phyloP scores from a whole-genome alignment of 768 basidiomycete species.

The Boletus rubescentipes region DNA sequence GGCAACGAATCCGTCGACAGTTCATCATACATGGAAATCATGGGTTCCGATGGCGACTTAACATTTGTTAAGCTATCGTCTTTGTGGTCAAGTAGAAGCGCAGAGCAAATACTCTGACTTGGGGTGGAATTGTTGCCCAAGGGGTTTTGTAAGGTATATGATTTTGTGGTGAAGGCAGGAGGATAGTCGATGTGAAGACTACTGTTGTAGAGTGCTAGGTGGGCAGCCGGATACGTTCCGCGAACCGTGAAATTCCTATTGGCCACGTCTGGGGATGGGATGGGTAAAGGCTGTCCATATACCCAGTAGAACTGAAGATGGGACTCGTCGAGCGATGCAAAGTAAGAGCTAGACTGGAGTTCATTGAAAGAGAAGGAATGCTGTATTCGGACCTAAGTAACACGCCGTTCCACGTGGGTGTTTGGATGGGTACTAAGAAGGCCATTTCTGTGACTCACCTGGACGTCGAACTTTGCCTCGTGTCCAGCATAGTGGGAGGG shows the following conservation, averaged over 20 bases:
- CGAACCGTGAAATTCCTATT: conserved; percentile 19
- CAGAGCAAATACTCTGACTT: not conserved
- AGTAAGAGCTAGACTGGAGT: conserved; percentile 34
- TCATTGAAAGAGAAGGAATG: conserved; percentile 36
- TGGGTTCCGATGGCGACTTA: conserved; percentile 2
- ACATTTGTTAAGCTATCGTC: not conserved
- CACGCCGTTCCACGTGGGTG: not conserved
- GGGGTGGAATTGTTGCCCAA: conserved; percentile 16
- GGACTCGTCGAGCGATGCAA: conserved; percentile 30
- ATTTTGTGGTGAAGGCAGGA: conserved; percentile 20
- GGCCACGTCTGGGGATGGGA: conserved; percentile 24
- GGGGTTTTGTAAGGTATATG: conserved; percentile 30
- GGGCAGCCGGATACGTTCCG: conserved; percentile 1
- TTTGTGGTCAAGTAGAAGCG: conserved; percentile 12
- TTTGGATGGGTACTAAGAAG: not conserved
- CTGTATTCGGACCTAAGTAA: conserved; percentile 27
- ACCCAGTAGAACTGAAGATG: conserved; percentile 33
- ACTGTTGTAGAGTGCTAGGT: conserved; percentile 3
- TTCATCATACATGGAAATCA: conserved; percentile 7
- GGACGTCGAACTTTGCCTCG: conserved; percentile 25
- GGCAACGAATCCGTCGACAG: conserved; percentile 36
- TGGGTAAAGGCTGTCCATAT: conserved; percentile 33
- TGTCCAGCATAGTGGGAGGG: conserved; percentile 3
- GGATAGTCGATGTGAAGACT: conserved; percentile 5
- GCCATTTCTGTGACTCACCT: conserved; percentile 3